Evolutionary conservation across 2,329 filamentous ascomycete species (phyloP).

Genomic region (Penicillium sp.): DNA sequence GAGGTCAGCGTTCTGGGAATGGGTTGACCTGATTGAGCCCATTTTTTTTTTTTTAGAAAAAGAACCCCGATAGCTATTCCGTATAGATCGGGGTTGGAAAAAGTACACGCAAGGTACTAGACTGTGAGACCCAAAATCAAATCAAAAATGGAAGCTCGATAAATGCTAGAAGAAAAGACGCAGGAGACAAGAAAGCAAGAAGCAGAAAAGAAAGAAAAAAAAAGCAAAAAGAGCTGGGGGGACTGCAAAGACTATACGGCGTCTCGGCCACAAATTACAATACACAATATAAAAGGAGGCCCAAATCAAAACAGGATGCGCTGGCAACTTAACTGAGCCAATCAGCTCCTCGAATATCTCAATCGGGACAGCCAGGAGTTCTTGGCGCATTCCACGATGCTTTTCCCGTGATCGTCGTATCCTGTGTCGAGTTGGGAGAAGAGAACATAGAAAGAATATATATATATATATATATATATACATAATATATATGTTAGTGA

Average conservation of each 20-base stretch:
- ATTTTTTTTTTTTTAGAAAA: conserved; percentile 17
- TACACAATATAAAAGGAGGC: conserved; percentile 1
- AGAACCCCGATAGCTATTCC: too few relatives aligned
- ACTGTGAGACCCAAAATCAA: not conserved
- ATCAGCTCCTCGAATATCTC: not conserved
- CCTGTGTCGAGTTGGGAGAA: not conserved
- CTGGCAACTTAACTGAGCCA: conserved; percentile 2
- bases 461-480: too few relatives aligned
- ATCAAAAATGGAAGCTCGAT: not conserved
- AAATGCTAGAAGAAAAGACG: not conserved
- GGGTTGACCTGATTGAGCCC: conserved; percentile 15
- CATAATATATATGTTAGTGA: not conserved
- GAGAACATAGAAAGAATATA: too few relatives aligned
- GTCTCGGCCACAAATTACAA: not conserved
- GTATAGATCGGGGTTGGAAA: not conserved
- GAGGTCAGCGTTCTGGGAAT: conserved; percentile 9
- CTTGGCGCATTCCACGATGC: conserved; percentile 3
- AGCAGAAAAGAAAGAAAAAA: not conserved
- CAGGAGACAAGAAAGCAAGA: not conserved
- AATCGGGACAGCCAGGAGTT: not conserved
- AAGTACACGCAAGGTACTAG: not conserved
- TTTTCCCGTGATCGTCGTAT: not conserved
- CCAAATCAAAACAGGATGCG: conserved; percentile 8
- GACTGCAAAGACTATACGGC: not conserved
- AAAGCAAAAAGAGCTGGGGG: not conserved